phyloP scores from a whole-genome alignment of 345 rosid genomes.

The Angophora floribunda region DNA sequence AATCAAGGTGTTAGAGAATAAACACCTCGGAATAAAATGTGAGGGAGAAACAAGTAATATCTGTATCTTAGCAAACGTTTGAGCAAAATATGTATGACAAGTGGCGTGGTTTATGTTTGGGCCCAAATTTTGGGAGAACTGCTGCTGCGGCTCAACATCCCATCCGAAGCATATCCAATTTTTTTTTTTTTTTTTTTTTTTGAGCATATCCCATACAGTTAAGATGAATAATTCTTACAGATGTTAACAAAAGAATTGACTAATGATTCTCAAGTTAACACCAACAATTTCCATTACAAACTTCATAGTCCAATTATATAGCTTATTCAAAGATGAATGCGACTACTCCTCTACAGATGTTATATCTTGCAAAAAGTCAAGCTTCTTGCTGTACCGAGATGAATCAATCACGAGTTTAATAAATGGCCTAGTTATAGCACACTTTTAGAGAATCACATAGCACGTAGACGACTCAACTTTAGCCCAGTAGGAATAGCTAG shows the following conservation, averaged over 20 bases:
- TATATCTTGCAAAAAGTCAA: not conserved
- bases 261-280: not conserved
- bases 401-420: not conserved
- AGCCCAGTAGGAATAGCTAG: not conserved
- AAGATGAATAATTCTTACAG: too few relatives aligned
- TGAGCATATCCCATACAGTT: not conserved
- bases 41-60: too few relatives aligned
- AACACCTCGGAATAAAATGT: too few relatives aligned
- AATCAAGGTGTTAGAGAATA: too few relatives aligned
- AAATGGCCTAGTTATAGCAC: not conserved
- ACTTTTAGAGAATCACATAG: not conserved
- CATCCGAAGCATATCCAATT: not conserved
- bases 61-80: too few relatives aligned
- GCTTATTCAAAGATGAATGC: not conserved
- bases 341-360: not conserved
- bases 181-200: too few relatives aligned
- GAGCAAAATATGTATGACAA: too few relatives aligned
- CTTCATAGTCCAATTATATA: not conserved
- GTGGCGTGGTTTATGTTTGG: not conserved
- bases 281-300: not conserved
- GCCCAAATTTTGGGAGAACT: not conserved
- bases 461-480: not conserved
- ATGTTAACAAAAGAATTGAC: not conserved
- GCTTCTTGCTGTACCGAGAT: not conserved
- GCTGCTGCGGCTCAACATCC: not conserved